Evolutionary conservation across 2,329 filamentous ascomycete species (phyloP), one percentile per base, ranked within the genome.

Genomic region (Cladophialophora exuberans): DNA sequence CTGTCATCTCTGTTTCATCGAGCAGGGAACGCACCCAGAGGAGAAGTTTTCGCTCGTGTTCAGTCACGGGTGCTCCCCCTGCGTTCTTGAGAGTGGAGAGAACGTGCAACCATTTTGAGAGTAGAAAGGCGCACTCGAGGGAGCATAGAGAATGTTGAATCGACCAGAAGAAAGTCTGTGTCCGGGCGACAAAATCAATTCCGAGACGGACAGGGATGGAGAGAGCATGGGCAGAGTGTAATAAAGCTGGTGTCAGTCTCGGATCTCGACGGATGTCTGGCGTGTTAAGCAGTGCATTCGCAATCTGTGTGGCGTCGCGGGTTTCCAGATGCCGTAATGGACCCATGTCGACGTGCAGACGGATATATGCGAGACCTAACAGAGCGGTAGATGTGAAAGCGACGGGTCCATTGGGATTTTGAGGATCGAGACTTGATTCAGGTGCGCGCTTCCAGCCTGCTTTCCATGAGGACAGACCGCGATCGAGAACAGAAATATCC

Each of bases 61-160:
- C 75, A 3, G 74, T 75, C 13, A 77, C 65, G 2, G 62, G 57
- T 45, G 76, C 73, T 41, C 75, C 73, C 28, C 59, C 57, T 11
- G 62, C 52, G 5, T 67, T 61, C 39, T 74, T 73, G 2, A 74
- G 73, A 13, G 68, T 59, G 9, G 75, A 74, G 18, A 77, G 75
- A 4, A 72, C 69, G 20, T 76, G 70, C 4, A 77, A 63, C 75
- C 75, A 77, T 45, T 75, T 71, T 54, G 73, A 76, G 4, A 77
- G 65, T 18, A 77, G 69, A 57, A 77, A 77, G 0, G 79, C 79
- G 52, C 79, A 82, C 60, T 81, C 79, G 13, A 82, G 65, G 55
- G 76, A 79, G 66, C 77, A 80, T 4, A 82, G 68, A 1, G 78
- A 78, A 60, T 82, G 79, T 60, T 81, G 78, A 23, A 82, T 77